Conservation (phyloP, 345 rosid genomes). For the Eucalyptus globulus region DNA sequence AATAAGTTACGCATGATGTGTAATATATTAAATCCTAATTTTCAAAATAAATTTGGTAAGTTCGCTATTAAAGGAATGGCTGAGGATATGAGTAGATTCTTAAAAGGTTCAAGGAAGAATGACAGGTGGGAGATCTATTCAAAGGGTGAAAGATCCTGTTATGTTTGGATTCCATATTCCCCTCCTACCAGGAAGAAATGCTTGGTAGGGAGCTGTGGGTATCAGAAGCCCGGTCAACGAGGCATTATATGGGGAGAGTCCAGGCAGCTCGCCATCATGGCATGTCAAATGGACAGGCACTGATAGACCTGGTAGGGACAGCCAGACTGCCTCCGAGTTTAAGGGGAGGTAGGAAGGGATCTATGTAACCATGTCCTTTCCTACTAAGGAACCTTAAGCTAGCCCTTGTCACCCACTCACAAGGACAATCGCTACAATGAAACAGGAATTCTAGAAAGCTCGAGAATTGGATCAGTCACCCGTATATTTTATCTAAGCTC, state of each 20-base stretch:
- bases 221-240: fast-evolving
- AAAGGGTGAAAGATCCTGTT: too few relatives aligned
- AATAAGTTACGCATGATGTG: background rate
- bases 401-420: background rate
- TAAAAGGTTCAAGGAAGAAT: too few relatives aligned
- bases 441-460: background rate
- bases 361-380: too few relatives aligned
- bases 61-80: background rate
- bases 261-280: background rate
- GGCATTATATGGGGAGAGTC: background rate
- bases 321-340: background rate
- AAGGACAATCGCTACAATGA: background rate
- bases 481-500: background rate
- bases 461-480: background rate
- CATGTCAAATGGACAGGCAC: background rate
- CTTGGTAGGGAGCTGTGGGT: background rate
- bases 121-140: fast-evolving
- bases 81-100: too few relatives aligned
- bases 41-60: background rate
- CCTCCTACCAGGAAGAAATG: background rate
- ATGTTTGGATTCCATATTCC: too few relatives aligned
- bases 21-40: background rate
- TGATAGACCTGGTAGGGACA: background rate
- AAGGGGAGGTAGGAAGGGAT: too few relatives aligned
- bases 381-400: too few relatives aligned